Percentiles rank a stretch among this genome's conserved stretches.
These are phyloP conservation scores for Arachis monticola DNA, from an alignment of 331 rosid genomes.

Conservation along the genomic window DNA sequence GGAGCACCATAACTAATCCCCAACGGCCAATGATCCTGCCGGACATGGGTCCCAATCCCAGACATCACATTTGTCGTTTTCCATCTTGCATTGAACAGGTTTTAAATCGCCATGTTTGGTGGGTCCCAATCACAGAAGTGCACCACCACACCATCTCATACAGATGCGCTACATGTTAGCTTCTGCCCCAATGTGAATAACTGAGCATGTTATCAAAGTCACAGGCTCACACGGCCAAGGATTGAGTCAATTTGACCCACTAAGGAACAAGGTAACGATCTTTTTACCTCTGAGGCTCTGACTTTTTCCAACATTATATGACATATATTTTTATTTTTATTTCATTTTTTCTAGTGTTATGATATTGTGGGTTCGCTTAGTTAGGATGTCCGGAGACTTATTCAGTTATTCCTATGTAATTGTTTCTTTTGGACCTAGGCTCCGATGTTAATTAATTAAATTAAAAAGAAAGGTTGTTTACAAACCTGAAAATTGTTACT, in stretches of 20 bases:
- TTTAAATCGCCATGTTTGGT: slow-evolving; percentile 20
- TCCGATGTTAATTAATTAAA: too few relatives aligned
- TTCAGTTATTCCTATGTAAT: too few relatives aligned
- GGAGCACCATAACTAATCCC: slow-evolving; percentile 45
- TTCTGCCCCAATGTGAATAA: background rate
- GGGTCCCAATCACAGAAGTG: slow-evolving; percentile 28
- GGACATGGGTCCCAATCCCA: slow-evolving; percentile 63
- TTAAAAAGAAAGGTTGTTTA: too few relatives aligned
- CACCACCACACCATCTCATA: slow-evolving; percentile 28
- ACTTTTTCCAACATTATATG: too few relatives aligned
- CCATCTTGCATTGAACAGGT: background rate
- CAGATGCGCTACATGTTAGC: slow-evolving; percentile 36
- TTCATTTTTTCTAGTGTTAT: too few relatives aligned
- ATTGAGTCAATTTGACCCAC: background rate
- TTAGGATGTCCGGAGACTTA: too few relatives aligned
- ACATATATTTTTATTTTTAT: too few relatives aligned
- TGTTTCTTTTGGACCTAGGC: too few relatives aligned
- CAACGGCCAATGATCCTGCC: slow-evolving; percentile 52
- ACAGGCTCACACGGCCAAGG: background rate
- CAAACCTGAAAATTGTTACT: too few relatives aligned
- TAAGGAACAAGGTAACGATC: background rate
- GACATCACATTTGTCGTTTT: slow-evolving; percentile 32
- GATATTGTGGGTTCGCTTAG: too few relatives aligned
- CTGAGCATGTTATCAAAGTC: background rate
- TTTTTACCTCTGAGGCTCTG: background rate